phyloP scores from a whole-genome alignment of 495 filamentous ascomycete species.

The Aspergillus incahuasiensis region DNA sequence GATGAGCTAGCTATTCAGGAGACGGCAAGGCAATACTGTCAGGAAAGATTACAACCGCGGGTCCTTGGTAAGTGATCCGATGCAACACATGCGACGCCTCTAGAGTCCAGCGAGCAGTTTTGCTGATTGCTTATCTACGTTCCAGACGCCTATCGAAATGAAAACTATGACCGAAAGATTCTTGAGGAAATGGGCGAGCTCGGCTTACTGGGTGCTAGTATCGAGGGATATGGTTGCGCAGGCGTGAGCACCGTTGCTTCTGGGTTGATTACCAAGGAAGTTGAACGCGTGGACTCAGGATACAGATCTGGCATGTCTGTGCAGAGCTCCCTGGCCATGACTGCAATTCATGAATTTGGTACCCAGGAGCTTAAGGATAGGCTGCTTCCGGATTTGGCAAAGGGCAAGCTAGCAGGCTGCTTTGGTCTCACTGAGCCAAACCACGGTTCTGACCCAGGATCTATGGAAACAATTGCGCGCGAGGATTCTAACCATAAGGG shows the following conservation, averaged over 20 bases:
- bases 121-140: background rate
- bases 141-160: conserved; percentile 89
- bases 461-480: conserved; percentile 87
- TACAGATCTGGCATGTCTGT: conserved; percentile 97
- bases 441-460: conserved; percentile 93
- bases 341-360: conserved; percentile 91
- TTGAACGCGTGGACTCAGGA: conserved; percentile 92
- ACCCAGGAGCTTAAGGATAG: conserved; percentile 85
- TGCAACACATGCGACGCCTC: background rate
- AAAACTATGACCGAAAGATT: conserved; percentile 85
- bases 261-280: conserved; percentile 90
- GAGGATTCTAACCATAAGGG: conserved; percentile 86
- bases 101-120: background rate
- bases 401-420: conserved; percentile 81
- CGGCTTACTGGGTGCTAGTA: conserved; percentile 84
- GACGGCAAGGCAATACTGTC: conserved; percentile 87
- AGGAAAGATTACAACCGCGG: conserved; percentile 78
- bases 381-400: conserved; percentile 77
- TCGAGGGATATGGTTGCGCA: conserved; percentile 91
- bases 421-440: conserved; percentile 98
- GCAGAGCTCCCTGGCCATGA: conserved; percentile 93
- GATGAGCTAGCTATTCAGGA: conserved; percentile 88
- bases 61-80: conserved; percentile 64
- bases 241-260: conserved; percentile 87
- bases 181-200: conserved; percentile 94